These are phyloP conservation scores for Hansenula sp. DNA, from an alignment of 1,139 yeast species.

Conservation along the genomic window DNA sequence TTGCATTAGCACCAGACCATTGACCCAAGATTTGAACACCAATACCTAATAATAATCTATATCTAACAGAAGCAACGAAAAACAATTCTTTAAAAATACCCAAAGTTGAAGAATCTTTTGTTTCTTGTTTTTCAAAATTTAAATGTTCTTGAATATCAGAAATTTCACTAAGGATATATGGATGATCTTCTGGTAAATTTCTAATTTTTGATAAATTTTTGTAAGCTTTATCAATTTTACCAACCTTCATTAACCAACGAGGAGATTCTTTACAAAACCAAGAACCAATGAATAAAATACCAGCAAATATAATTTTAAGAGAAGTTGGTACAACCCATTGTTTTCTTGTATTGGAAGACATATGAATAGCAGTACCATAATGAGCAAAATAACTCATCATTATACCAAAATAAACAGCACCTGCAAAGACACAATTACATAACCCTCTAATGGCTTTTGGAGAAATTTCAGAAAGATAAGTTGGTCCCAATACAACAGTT, in stretches of 20 bases:
- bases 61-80: conserved; percentile 38
- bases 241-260: conserved; percentile 32
- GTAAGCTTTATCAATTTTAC: conserved; percentile 29
- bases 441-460: conserved; percentile 50
- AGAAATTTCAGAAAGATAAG: conserved; percentile 48
- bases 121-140: conserved; percentile 34
- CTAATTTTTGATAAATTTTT: conserved; percentile 33
- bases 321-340: conserved; percentile 33
- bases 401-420: conserved; percentile 33
- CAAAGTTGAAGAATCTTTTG: conserved; percentile 25
- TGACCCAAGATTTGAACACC: conserved; percentile 50
- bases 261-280: conserved; percentile 39
- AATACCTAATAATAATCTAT: conserved; percentile 42
- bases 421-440: conserved; percentile 27
- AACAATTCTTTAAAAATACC: conserved; percentile 32
- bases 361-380: conserved; percentile 34
- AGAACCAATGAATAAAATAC: conserved; percentile 30
- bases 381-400: conserved; percentile 48
- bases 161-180: conserved; percentile 47
- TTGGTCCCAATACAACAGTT: conserved; percentile 55
- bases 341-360: conserved; percentile 21
- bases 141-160: conserved; percentile 50
- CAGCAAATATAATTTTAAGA: conserved; percentile 35
- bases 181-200: conserved; percentile 43
- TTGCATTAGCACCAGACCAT: conserved; percentile 60